These are phyloP conservation scores for Aegilops bicornis DNA, from an alignment of 176 grass and related monocot species.

Conservation along the genomic window DNA sequence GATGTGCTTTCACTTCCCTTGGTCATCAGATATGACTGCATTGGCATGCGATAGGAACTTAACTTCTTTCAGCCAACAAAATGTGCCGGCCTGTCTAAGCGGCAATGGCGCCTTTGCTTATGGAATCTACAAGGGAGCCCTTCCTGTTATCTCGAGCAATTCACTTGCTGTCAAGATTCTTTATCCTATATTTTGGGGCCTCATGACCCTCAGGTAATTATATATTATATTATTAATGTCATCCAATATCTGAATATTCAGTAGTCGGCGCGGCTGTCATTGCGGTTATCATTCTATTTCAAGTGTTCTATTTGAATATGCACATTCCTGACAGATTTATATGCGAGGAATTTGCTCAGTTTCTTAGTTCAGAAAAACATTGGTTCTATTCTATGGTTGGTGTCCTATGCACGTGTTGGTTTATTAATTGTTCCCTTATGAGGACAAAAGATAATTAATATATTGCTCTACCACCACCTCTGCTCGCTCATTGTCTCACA, in stretches of 20 bases:
- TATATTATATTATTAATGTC: background rate
- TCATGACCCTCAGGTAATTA: slow-evolving; percentile 92
- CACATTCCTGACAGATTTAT: background rate
- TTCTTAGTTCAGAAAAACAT: background rate
- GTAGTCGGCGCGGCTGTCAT: background rate
- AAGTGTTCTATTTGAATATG: background rate
- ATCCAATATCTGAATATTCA: background rate
- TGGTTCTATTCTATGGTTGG: background rate
- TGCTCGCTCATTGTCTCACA: background rate
- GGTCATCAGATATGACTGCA: slow-evolving; percentile 28
- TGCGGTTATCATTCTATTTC: background rate
- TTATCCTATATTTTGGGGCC: slow-evolving; percentile 98
- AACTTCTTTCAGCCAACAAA: slow-evolving; percentile 48
- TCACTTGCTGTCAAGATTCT: slow-evolving; percentile 88
- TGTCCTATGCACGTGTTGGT: background rate
- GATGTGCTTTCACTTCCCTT: slow-evolving; percentile 47
- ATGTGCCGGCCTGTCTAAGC: slow-evolving; percentile 55
- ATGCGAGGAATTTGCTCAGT: background rate
- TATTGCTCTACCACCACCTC: background rate
- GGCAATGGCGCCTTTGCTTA: slow-evolving; percentile 62
- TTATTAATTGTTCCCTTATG: background rate
- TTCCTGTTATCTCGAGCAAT: slow-evolving; percentile 92
- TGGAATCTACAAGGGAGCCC: slow-evolving; percentile 83
- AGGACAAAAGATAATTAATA: background rate
- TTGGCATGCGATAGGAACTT: slow-evolving; percentile 53